Percentiles rank a stretch among this genome's conserved stretches.
These are phyloP conservation scores for Elsinoe arachidis DNA, from an alignment of 2,329 filamentous ascomycete species.

Conservation along the genomic window DNA sequence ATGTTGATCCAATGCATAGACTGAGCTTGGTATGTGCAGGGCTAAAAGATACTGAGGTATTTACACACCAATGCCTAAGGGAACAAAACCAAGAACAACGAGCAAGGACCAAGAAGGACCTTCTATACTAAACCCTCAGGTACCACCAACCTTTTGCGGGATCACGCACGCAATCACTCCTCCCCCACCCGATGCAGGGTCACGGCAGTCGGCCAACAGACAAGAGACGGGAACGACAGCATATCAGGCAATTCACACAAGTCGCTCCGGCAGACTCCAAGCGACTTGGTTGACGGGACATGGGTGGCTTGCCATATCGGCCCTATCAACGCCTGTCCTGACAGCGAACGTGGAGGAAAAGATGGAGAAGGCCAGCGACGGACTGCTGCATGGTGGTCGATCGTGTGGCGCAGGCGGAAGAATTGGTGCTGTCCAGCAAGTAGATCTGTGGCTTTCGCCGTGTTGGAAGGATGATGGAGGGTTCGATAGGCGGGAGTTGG, in stretches of 20 bases:
- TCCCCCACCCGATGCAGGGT: neutral
- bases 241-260: neutral
- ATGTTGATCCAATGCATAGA: neutral
- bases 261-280: slow-evolving; percentile 2
- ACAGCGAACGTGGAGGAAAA: slow-evolving; percentile 1
- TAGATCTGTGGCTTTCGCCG: slow-evolving; percentile 1
- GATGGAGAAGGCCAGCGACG: slow-evolving; percentile 3
- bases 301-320: neutral
- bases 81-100: neutral
- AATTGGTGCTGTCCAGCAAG: neutral
- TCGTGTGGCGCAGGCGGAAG: slow-evolving; percentile 13
- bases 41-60: neutral
- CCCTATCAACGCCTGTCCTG: neutral
- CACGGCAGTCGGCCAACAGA: slow-evolving; percentile 5
- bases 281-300: slow-evolving; percentile 2
- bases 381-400: neutral
- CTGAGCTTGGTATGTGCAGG: neutral
- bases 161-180: neutral
- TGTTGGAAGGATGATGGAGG: slow-evolving; percentile 5
- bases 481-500: slow-evolving; percentile 3
- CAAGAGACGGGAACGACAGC: neutral
- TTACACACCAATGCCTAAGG: slow-evolving; percentile 3
- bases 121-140: slow-evolving; percentile 1
- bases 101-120: neutral
- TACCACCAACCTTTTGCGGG: neutral